Evolutionary conservation across 2,329 filamentous ascomycete species (phyloP).

Genomic region (Colletotrichum zoysiae): DNA sequence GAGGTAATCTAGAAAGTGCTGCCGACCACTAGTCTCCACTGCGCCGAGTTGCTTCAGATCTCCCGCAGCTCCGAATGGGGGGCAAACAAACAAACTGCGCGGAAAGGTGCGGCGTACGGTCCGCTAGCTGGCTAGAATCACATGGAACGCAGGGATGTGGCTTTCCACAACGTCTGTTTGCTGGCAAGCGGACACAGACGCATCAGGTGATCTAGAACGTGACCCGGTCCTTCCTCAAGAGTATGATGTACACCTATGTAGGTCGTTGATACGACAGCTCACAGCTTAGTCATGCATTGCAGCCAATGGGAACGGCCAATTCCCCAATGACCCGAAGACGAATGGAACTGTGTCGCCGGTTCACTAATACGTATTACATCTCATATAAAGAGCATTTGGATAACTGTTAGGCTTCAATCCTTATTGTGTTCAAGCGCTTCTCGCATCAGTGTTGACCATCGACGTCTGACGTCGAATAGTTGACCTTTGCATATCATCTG

Average conservation of each 20-base stretch:
- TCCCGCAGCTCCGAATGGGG: constrained; percentile 23
- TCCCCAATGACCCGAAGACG: not conserved
- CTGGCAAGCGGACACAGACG: not conserved
- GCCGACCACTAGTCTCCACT: not conserved
- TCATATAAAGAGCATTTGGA: not conserved
- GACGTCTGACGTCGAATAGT: not conserved
- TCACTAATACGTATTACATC: not conserved
- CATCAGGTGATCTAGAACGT: not conserved
- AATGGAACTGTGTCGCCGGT: not conserved
- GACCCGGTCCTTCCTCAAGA: not conserved
- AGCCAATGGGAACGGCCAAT: not conserved
- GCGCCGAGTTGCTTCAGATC: not conserved
- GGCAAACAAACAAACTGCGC: constrained; percentile 7
- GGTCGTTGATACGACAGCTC: not conserved
- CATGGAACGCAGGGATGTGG: constrained; percentile 37
- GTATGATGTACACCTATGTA: too few relatives aligned
- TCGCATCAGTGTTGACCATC: too few relatives aligned
- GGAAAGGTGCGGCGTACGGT: not conserved
- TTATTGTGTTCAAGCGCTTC: not conserved
- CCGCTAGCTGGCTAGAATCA: constrained; percentile 22
- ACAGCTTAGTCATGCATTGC: not conserved
- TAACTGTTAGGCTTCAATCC: not conserved
- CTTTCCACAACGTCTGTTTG: not conserved
- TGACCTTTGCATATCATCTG: constrained; percentile 38
- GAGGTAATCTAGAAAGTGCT: not conserved